These are phyloP conservation scores for Barbarea vulgaris DNA, from an alignment of 345 rosid species.

Conservation along the genomic window DNA sequence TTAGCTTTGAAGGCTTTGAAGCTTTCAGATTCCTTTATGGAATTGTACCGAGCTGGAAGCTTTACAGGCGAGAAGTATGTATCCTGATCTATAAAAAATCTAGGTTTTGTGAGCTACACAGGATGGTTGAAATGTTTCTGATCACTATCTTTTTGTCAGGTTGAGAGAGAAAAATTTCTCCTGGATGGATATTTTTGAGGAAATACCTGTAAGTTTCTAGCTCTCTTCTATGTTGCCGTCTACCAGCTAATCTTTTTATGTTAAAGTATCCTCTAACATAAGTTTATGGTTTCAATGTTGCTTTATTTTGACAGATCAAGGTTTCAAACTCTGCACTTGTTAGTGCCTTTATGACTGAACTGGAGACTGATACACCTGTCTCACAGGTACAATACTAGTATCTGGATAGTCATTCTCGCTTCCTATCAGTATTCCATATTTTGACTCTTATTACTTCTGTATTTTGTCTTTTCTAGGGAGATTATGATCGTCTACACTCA, in stretches of 20 bases:
- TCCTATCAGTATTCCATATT: not conserved
- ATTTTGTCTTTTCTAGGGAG: slow-evolving; percentile 54
- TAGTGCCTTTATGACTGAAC: slow-evolving; percentile 95
- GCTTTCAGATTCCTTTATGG: slow-evolving; percentile 98
- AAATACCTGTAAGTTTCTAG: slow-evolving; percentile 83
- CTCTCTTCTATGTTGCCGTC: not conserved
- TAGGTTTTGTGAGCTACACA: slow-evolving; percentile 6
- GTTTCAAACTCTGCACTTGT: slow-evolving; percentile 98
- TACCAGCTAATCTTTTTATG: not conserved
- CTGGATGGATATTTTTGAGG: slow-evolving; percentile 99
- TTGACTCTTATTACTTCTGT: not conserved
- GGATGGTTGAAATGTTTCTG: slow-evolving; percentile 12
- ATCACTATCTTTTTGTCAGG: slow-evolving; percentile 45
- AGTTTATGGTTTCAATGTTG: not conserved
- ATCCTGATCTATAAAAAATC: not conserved
- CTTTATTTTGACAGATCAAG: slow-evolving; percentile 66
- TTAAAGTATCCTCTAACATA: not conserved
- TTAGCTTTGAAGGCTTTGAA: slow-evolving; percentile 96
- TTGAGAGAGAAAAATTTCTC: slow-evolving; percentile 98
- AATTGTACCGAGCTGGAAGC: slow-evolving; percentile 70
- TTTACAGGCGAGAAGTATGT: slow-evolving; percentile 96
- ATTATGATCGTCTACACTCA: slow-evolving; percentile 86
- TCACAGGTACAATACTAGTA: slow-evolving; percentile 59
- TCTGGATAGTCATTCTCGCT: not conserved
- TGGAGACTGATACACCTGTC: slow-evolving; percentile 87